phyloP scores from a whole-genome alignment of 352 stramenopile genomes.

The Phytopythium helicoides region DNA sequence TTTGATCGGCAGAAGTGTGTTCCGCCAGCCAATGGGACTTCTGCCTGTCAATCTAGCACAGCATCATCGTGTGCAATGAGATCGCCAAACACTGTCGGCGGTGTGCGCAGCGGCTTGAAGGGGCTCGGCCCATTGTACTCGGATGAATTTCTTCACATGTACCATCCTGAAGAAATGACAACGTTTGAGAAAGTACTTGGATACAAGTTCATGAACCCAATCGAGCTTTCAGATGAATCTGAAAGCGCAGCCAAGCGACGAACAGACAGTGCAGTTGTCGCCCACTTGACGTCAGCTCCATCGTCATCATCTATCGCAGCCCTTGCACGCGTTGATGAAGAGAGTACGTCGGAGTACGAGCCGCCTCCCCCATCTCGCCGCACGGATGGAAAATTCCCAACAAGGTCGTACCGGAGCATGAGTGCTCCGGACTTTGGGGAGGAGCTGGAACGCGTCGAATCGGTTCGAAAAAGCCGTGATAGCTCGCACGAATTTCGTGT shows the following conservation, averaged over 20 bases:
- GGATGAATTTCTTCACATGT: slow-evolving; percentile 83
- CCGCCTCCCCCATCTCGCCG: slow-evolving; percentile 12
- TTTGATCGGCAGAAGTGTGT: slow-evolving; percentile 59
- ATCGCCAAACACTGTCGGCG: neutral
- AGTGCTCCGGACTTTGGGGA: slow-evolving; percentile 72
- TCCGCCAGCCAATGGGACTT: neutral
- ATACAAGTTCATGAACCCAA: slow-evolving; percentile 87
- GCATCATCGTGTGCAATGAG: neutral
- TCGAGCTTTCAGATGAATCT: slow-evolving; percentile 69
- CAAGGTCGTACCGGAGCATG: slow-evolving; percentile 59
- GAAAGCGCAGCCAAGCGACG: slow-evolving; percentile 48
- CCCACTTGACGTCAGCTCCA: slow-evolving; percentile 37
- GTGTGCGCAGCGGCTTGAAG: slow-evolving; percentile 1
- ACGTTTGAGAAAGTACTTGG: slow-evolving; percentile 85
- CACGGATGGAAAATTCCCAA: slow-evolving; percentile 24
- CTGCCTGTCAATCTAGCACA: neutral
- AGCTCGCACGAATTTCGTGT: slow-evolving; percentile 32
- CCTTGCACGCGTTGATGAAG: slow-evolving; percentile 40
- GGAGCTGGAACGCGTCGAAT: slow-evolving; percentile 35
- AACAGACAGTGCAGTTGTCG: slow-evolving; percentile 40
- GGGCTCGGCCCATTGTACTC: slow-evolving; percentile 23
- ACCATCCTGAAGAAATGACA: slow-evolving; percentile 80
- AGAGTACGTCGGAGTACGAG: slow-evolving; percentile 37
- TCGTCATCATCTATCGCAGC: slow-evolving; percentile 45
- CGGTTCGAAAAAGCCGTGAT: slow-evolving; percentile 25